phyloP scores from a whole-genome alignment of 108 stramenopile species.

The Cyclotella sp. region DNA sequence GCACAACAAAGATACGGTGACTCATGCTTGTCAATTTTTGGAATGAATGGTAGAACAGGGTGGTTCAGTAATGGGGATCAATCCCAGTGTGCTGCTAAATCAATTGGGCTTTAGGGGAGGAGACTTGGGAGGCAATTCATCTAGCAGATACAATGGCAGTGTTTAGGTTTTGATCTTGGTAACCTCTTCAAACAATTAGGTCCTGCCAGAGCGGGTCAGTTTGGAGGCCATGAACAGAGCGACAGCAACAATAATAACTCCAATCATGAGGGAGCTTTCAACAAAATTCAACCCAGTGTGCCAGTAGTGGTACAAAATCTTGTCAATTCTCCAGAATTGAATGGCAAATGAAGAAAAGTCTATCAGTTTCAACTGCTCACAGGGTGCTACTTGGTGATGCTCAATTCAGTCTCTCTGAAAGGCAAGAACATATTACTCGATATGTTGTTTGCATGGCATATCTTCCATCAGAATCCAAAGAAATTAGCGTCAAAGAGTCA shows the following conservation, averaged over 20 bases:
- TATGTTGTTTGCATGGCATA: constrained; percentile 33
- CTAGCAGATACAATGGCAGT: not conserved
- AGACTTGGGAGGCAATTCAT: not conserved
- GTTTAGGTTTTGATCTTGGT: not conserved
- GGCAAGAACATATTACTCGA: constrained; percentile 43
- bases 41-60: constrained; percentile 16
- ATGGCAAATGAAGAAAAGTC: constrained; percentile 28
- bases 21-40: constrained; percentile 11
- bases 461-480: constrained; percentile 25
- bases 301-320: constrained; percentile 44
- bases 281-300: constrained; percentile 29
- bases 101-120: constrained; percentile 18
- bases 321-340: constrained; percentile 44
- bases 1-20: not conserved
- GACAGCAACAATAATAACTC: constrained; percentile 4
- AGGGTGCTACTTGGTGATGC: constrained; percentile 28
- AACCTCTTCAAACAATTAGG: constrained; percentile 6
- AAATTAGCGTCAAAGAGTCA: constrained; percentile 33
- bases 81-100: constrained; percentile 6
- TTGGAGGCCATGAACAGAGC: not conserved
- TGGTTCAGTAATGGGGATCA: constrained; percentile 19
- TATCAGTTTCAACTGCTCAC: constrained; percentile 16
- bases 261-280: constrained; percentile 21
- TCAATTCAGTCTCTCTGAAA: constrained; percentile 35
- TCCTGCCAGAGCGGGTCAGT: not conserved